phyloP scores from a whole-genome alignment of 2,329 filamentous ascomycete species.

The Trichoderma brevicompactum region DNA sequence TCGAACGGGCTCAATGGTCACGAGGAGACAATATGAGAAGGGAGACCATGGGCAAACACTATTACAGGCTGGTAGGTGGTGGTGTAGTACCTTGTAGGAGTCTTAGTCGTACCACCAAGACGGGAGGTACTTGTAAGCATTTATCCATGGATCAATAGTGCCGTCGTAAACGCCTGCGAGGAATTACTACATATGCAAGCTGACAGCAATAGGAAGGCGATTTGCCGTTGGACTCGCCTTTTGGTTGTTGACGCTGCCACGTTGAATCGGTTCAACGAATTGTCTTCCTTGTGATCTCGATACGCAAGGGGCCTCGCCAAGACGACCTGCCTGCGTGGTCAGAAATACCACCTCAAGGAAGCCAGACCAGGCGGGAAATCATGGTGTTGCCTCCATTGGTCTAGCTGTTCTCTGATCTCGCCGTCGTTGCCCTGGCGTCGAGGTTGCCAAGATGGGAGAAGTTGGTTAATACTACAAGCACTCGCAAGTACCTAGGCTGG shows the following conservation, averaged over 20 bases:
- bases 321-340: slow-evolving; percentile 5
- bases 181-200: slow-evolving; percentile 5
- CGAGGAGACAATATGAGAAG: neutral
- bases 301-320: slow-evolving; percentile 13
- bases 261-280: slow-evolving; percentile 6
- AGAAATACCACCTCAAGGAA: slow-evolving; percentile 3
- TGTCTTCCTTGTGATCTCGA: slow-evolving; percentile 19
- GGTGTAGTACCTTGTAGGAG: neutral
- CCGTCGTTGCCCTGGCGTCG: slow-evolving; percentile 12
- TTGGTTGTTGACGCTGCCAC: slow-evolving; percentile 4
- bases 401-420: slow-evolving; percentile 8
- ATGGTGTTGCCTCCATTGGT: slow-evolving; percentile 14
- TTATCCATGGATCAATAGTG: slow-evolving; percentile 21
- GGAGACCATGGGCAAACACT: slow-evolving; percentile 5
- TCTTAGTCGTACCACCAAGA: neutral
- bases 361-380: neutral
- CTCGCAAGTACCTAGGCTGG: neutral
- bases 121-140: neutral
- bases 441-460: neutral
- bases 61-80: neutral
- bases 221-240: neutral
- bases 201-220: slow-evolving; percentile 12
- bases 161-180: slow-evolving; percentile 4
- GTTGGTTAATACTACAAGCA: neutral
- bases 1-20: neutral